These are phyloP conservation scores for Citrus sinensis DNA, from an alignment of 345 rosid genomes.

Conservation along the genomic window DVS_A1.0 CM039161.1:6405501-6406000, in stretches of 20 bases:
- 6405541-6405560: background rate
- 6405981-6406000: background rate
- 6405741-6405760: background rate
- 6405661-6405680: background rate
- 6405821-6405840: constrained; percentile 3
- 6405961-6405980: background rate
- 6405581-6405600: background rate
- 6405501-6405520: background rate
- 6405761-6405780: background rate
- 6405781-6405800: background rate
- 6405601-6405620: no score
- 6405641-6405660: background rate
- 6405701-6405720: background rate
- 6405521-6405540: background rate
- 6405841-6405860: background rate
- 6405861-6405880: background rate
- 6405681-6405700: background rate
- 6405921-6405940: background rate
- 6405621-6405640: background rate
- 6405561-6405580: background rate
- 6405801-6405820: background rate
- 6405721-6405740: background rate
- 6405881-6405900: background rate
- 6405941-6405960: background rate
- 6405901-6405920: background rate